phyloP scores from a whole-genome alignment of 805 yeast genomes.

The Kuraishia hungarica region DNA sequence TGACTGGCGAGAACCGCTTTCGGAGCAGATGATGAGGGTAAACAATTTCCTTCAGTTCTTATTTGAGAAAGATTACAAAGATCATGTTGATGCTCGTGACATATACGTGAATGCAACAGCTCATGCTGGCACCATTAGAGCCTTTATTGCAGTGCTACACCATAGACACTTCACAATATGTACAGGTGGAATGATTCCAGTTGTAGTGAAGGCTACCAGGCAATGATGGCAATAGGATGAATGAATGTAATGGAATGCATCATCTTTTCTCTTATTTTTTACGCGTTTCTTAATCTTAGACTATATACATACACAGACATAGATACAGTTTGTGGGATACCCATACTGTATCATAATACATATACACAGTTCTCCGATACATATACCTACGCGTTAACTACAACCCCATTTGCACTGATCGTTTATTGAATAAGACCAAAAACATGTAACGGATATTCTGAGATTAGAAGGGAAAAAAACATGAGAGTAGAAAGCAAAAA shows the following conservation, averaged over 20 bases:
- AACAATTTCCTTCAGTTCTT: conserved; percentile 34
- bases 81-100: conserved; percentile 8
- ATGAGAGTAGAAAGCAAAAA: not conserved
- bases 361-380: too few species aligned
- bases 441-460: not conserved
- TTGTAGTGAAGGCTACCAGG: conserved; percentile 39
- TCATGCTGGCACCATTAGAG: conserved; percentile 53
- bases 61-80: conserved; percentile 21
- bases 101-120: conserved; percentile 40
- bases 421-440: not conserved
- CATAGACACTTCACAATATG: conserved; percentile 52
- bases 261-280: too few species aligned
- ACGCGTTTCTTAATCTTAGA: not conserved
- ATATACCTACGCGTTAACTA: too few species aligned
- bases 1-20: conserved; percentile 37
- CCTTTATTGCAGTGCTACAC: conserved; percentile 38
- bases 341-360: too few species aligned
- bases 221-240: not conserved
- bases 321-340: not conserved
- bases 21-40: conserved; percentile 42
- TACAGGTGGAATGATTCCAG: conserved; percentile 60
- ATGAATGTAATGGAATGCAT: too few species aligned
- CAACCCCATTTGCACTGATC: not conserved
- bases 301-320: not conserved
- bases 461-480: not conserved